Conservation (phyloP, 345 rosid species). For the Psidium guajava region DNA sequence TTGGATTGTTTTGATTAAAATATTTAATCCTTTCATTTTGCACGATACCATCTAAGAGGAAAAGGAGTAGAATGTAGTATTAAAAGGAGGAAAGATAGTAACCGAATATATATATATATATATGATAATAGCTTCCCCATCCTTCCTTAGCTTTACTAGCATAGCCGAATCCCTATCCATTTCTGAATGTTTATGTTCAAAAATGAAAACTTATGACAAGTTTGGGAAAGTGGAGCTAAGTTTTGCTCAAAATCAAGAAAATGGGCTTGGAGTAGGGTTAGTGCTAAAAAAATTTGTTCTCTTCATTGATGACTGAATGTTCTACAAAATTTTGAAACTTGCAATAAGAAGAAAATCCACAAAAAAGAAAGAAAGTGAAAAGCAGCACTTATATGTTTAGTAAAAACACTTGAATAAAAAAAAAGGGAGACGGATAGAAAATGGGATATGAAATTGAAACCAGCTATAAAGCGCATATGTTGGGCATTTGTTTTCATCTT, state of each 20-base stretch:
- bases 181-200: neutral
- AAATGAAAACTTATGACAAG: neutral
- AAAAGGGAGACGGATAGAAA: neutral
- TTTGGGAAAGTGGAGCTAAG: neutral
- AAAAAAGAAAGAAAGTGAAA: neutral
- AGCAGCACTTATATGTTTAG: neutral
- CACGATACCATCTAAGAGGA: neutral
- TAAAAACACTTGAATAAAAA: neutral
- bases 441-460: neutral
- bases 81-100: neutral
- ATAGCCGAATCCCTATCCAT: too few relatives aligned
- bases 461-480: neutral
- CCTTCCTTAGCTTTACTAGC: too few relatives aligned
- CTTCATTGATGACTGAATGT: neutral
- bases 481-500: neutral
- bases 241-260: neutral
- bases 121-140: too few relatives aligned
- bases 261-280: neutral
- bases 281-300: neutral
- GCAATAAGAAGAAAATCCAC: neutral
- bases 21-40: neutral
- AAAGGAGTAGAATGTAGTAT: neutral
- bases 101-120: too few relatives aligned
- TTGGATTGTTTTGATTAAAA: neutral
- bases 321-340: neutral